Evolutionary conservation across 192 early-diverging fungal species (phyloP), one percentile per base, ranked within the genome.

Genomic region (Mortierella hygrophila): DNA sequence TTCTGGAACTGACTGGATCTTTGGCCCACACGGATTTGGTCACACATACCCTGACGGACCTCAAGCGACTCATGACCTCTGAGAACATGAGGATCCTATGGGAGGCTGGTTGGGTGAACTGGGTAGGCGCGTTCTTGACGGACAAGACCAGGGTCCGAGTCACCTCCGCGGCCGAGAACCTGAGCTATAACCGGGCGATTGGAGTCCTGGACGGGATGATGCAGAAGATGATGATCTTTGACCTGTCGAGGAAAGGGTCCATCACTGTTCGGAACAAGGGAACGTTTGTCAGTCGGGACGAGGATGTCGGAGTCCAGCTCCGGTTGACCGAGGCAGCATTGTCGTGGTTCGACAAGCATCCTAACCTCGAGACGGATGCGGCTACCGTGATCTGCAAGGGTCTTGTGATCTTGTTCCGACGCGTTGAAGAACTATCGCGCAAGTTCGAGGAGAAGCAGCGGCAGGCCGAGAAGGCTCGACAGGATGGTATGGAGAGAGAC

Each of bases 201-300:
- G 79, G 83, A 2, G 83, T 89, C 21, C 65, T 79, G 20, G 88
- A 89, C 41, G 83, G 77, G 29, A 89, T 89, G 70, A 82, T 89
- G 74, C 88, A 89, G 65, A 89, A 89, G 65, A 89, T 89, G 88
- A 85, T 89, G 82, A 82, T 89, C 49, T 89, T 80, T 85, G 88
- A 89, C 49, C 38, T 89, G 18, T 85, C 83, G 0, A 65, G 88
- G 18, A 89, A 89, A 23, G 83, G 83, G 11, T 89, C 88, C 0
- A 55, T 85, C 23, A 89, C 83, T 3, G 46, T 78, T 0, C 68
- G 81, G 41, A 82, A 79, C 18, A 89, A 89, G 26, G 88, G 88
- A 4, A 72, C 73, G 6, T 35, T 89, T 9, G 80, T 85, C 13
- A 77, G 63, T 38, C 74, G 77, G 4, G 81, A 85, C 37, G 76